These are phyloP conservation scores for Plasmodium yoelii DNA, from an alignment of 169 alveolate species.

Conservation along the genomic window DNA sequence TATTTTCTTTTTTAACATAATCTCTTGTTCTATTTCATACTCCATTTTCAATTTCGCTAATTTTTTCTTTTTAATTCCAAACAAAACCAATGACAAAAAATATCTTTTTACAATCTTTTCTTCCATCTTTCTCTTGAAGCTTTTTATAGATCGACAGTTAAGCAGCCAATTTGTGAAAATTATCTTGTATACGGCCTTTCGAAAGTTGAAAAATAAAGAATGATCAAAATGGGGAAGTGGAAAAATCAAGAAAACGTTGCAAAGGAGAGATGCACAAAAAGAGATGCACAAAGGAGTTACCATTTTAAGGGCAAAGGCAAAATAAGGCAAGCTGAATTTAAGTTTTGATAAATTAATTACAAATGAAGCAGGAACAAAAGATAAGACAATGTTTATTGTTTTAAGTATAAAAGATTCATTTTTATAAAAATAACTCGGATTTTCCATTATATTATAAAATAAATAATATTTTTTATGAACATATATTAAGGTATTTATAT, in stretches of 20 bases:
- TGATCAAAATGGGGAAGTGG: not conserved
- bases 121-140: not conserved
- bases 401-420: slow-evolving; percentile 23
- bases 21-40: not conserved
- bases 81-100: not conserved
- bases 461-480: slow-evolving; percentile 43
- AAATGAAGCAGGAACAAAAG: slow-evolving; percentile 28
- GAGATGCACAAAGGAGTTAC: too few relatives aligned
- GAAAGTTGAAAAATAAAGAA: not conserved
- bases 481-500: slow-evolving; percentile 27
- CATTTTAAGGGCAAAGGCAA: slow-evolving; percentile 42
- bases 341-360: slow-evolving; percentile 23
- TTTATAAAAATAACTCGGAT: slow-evolving; percentile 17
- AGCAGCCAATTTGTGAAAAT: slow-evolving; percentile 27
- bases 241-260: too few relatives aligned
- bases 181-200: slow-evolving; percentile 36
- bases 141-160: slow-evolving; percentile 16
- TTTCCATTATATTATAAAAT: slow-evolving; percentile 10
- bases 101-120: not conserved
- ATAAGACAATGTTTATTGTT: slow-evolving; percentile 30
- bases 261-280: too few relatives aligned
- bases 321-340: slow-evolving; percentile 25
- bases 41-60: not conserved
- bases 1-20: slow-evolving; percentile 4
- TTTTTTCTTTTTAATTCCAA: slow-evolving; percentile 19